phyloP scores from a whole-genome alignment of 768 basidiomycete species.

The Lactifluus piperatus region DNA sequence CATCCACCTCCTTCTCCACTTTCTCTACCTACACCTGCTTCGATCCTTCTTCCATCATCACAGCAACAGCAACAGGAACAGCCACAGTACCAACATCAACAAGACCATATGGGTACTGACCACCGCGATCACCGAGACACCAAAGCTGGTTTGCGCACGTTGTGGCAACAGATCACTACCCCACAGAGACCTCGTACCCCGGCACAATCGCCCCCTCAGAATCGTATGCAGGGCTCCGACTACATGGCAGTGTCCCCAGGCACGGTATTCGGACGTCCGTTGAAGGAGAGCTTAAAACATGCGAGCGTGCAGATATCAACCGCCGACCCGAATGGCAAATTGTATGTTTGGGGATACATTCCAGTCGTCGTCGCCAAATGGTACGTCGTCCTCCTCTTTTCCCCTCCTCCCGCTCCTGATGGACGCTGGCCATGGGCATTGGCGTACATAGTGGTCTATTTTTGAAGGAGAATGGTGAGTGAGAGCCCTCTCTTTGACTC shows the following conservation, averaged over 20 bases:
- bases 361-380: slow-evolving; percentile 98
- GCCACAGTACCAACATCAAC: not conserved
- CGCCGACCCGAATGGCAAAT: slow-evolving; percentile 68
- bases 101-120: not conserved
- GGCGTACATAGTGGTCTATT: slow-evolving; percentile 61
- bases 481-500: not conserved
- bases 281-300: slow-evolving; percentile 74
- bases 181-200: slow-evolving; percentile 48
- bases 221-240: slow-evolving; percentile 2
- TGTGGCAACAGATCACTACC: slow-evolving; percentile 74
- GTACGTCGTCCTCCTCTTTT: slow-evolving; percentile 35
- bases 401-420: not conserved
- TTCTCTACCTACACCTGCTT: slow-evolving; percentile 1
- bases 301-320: slow-evolving; percentile 94
- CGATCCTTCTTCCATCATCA: not conserved
- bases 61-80: slow-evolving; percentile 6
- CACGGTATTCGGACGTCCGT: slow-evolving; percentile 76
- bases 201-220: slow-evolving; percentile 17
- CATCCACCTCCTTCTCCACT: not conserved
- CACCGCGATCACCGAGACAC: slow-evolving; percentile 4
- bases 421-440: not conserved
- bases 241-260: slow-evolving; percentile 31
- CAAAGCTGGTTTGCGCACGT: slow-evolving; percentile 47
- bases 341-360: slow-evolving; percentile 90
- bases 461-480: slow-evolving; percentile 85